phyloP scores from a whole-genome alignment of 345 rosid species.

The Bruguiera gymnorhiza region DNA sequence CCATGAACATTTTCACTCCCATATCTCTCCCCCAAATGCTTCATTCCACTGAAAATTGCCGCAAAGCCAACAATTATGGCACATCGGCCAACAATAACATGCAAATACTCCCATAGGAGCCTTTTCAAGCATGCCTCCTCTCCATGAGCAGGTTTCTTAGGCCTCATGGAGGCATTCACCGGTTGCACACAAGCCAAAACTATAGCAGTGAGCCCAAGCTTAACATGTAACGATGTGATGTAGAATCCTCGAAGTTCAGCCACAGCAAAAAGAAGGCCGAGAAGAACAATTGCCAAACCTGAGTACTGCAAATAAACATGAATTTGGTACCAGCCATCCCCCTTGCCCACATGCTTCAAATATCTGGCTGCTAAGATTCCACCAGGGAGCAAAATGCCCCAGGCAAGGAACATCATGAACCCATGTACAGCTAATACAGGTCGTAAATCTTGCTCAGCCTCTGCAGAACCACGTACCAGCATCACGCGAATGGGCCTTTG shows the following conservation, averaged over 20 bases:
- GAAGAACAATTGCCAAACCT: conserved; percentile 75
- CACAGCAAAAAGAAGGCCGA: conserved; percentile 84
- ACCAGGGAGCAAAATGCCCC: conserved; percentile 95
- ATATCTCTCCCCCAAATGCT: conserved; percentile 76
- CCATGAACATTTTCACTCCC: conserved; percentile 70
- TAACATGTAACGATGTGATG: conserved; percentile 70
- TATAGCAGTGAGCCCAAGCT: conserved; percentile 71
- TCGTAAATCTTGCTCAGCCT: conserved; percentile 87
- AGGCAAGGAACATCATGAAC: conserved; percentile 99
- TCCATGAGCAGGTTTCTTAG: conserved; percentile 60
- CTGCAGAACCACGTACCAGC: conserved; percentile 78
- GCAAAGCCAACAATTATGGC: conserved; percentile 56
- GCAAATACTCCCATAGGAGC: conserved; percentile 79
- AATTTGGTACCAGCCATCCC: conserved; percentile 87
- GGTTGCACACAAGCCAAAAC: conserved; percentile 78
- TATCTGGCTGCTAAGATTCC: conserved; percentile 86
- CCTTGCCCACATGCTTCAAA: conserved; percentile 79
- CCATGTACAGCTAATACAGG: conserved; percentile 96
- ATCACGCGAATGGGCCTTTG: conserved; percentile 81
- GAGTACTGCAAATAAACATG: conserved; percentile 92
- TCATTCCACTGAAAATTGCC: conserved; percentile 70
- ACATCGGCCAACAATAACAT: conserved; percentile 61
- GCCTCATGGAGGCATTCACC: conserved; percentile 71
- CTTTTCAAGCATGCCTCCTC: conserved; percentile 51
- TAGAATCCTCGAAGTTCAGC: conserved; percentile 83